Evolutionary conservation across 2,329 filamentous ascomycete species (phyloP).

Genomic region (Fusarium fracticaudum): DNA sequence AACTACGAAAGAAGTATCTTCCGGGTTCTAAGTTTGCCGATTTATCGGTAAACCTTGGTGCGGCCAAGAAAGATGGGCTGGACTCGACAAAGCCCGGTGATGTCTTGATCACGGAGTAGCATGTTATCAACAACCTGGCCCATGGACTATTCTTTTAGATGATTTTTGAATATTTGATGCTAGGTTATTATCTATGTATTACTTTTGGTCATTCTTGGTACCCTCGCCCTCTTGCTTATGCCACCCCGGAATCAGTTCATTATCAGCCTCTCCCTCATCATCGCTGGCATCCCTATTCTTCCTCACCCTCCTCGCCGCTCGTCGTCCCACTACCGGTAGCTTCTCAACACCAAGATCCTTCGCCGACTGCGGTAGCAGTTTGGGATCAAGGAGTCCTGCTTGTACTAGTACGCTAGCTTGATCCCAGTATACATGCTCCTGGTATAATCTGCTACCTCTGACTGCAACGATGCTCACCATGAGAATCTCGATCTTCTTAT

Average conservation of each 20-base stretch:
- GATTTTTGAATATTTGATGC: not conserved
- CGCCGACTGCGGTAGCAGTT: conserved; percentile 48
- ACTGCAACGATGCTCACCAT: conserved; percentile 69
- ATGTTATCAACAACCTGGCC: not conserved
- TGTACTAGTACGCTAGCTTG: conserved; percentile 69
- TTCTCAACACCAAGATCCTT: conserved; percentile 48
- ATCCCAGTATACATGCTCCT: conserved; percentile 74
- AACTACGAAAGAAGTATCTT: not conserved
- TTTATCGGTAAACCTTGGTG: not conserved
- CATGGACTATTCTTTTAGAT: not conserved
- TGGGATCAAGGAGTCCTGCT: conserved; percentile 62
- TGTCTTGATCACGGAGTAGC: not conserved
- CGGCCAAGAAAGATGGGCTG: not conserved
- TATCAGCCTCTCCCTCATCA: conserved; percentile 56
- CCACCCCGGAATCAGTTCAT: conserved; percentile 52
- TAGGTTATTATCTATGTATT: not conserved
- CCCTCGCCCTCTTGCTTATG: conserved; percentile 25
- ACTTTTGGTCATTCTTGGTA: not conserved
- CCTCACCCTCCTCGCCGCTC: conserved; percentile 51
- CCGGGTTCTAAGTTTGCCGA: no score
- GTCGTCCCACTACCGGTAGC: conserved; percentile 53
- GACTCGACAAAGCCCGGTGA: not conserved
- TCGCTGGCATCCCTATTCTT: conserved; percentile 34
- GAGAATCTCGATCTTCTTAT: conserved; percentile 61
- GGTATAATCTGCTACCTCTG: conserved; percentile 66